A percentile compares a stretch with the other conserved stretches of the same genome.
These are phyloP conservation scores for Chrysoporthe deuterocubensis DNA, from an alignment of 2,329 filamentous ascomycete species.

Conservation along the genomic window DNA sequence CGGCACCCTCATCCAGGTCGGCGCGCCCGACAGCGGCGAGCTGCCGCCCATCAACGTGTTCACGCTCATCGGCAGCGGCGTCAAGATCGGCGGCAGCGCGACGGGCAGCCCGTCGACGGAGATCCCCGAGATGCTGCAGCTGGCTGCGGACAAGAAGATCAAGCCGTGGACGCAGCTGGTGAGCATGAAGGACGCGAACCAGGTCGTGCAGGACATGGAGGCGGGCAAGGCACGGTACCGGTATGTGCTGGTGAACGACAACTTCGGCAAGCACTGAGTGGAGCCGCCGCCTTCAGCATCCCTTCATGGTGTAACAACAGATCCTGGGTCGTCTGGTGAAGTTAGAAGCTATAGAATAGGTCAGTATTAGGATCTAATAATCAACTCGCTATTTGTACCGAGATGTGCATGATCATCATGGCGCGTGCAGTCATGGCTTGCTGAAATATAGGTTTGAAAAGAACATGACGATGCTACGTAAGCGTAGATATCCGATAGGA, in stretches of 20 bases:
- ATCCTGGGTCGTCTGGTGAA: too few species aligned
- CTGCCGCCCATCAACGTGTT: conserved; percentile 55
- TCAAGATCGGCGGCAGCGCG: conserved; percentile 48
- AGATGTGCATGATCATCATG: too few species aligned
- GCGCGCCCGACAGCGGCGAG: conserved; percentile 57
- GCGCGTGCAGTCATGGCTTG: too few species aligned
- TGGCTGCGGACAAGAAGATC: conserved; percentile 60
- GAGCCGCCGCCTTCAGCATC: not conserved
- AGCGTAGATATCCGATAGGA: too few species aligned
- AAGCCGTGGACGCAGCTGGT: conserved; percentile 59
- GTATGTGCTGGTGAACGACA: conserved; percentile 52
- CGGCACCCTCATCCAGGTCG: conserved; percentile 69
- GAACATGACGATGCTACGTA: too few species aligned
- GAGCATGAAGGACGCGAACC: conserved; percentile 58
- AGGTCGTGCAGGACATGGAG: conserved; percentile 60
- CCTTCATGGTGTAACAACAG: not conserved
- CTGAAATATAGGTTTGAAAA: too few species aligned
- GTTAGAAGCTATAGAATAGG: too few species aligned
- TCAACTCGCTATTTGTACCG: not conserved
- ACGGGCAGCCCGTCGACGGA: conserved; percentile 53
- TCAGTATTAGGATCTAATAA: not conserved
- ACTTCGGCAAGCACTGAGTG: conserved; percentile 32
- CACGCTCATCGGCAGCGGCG: conserved; percentile 58
- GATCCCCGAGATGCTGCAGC: conserved; percentile 61
- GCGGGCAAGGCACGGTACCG: conserved; percentile 54